Conservation (phyloP, 257 asterid genomes). For the Vinca minor region DNA sequence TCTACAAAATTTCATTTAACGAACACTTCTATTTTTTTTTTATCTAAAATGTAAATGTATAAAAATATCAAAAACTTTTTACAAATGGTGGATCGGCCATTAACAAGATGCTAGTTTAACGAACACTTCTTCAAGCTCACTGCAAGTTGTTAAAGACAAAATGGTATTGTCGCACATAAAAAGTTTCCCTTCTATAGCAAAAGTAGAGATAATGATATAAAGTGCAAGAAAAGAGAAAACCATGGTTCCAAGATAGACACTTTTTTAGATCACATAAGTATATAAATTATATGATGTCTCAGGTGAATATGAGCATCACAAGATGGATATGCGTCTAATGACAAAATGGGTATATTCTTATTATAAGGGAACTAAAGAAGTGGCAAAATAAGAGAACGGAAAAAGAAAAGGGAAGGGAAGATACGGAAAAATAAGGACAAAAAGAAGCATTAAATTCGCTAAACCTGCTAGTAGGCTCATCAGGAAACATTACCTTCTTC, state of each 20-base stretch:
- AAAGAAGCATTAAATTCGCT: not conserved
- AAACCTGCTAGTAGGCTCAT: not conserved
- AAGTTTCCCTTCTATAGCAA: not conserved
- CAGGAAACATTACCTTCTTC: conserved; percentile 57
- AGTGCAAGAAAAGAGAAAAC: conserved; percentile 6
- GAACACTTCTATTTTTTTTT: too few relatives aligned
- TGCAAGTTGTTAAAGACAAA: too few relatives aligned
- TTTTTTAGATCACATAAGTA: not conserved
- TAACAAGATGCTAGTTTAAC: too few relatives aligned
- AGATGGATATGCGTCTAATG: not conserved
- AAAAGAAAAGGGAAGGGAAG: too few relatives aligned
- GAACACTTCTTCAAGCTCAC: too few relatives aligned
- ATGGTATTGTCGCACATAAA: too few relatives aligned
- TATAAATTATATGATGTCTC: not conserved
- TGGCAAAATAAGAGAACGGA: too few relatives aligned
- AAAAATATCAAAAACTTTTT: too few relatives aligned
- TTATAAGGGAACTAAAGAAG: too few relatives aligned
- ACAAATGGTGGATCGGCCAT: too few relatives aligned
- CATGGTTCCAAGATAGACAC: not conserved
- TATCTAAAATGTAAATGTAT: too few relatives aligned
- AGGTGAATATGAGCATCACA: not conserved
- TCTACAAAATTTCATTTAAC: not conserved
- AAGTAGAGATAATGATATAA: not conserved
- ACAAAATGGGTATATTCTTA: not conserved
- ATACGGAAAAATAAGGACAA: not conserved